A percentile compares a stretch with the other conserved stretches of the same genome.
Conservation (phyloP, 106 monocot genomes). For the Dendrobium huoshanense region DNA sequence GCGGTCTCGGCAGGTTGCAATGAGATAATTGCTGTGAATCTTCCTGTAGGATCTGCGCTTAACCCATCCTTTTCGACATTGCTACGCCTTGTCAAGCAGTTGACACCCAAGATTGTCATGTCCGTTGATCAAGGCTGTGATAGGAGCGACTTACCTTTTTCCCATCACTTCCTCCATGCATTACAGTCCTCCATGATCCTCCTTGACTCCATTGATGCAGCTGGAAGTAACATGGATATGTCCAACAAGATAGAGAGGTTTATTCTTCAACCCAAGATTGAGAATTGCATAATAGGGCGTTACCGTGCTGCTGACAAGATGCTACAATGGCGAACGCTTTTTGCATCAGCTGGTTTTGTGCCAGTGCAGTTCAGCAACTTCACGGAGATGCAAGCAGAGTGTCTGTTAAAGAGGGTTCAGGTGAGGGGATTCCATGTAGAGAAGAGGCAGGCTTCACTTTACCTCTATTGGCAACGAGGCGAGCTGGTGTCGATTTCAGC, state of each 20-base stretch:
- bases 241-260: constrained; percentile 67
- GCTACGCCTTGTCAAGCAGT: constrained; percentile 65
- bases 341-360: constrained; percentile 49
- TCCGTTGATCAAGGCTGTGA: constrained; percentile 68
- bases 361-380: constrained; percentile 79
- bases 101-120: constrained; percentile 65
- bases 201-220: constrained; percentile 78
- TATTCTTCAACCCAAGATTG: constrained; percentile 61
- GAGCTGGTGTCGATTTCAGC: constrained; percentile 79
- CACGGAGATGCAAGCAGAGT: constrained; percentile 85
- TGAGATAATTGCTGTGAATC: constrained; percentile 70
- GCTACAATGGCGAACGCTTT: constrained; percentile 40
- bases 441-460: constrained; percentile 55
- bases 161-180: constrained; percentile 52
- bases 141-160: constrained; percentile 63
- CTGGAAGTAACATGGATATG: constrained; percentile 44
- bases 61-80: constrained; percentile 24
- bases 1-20: constrained; percentile 6
- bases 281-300: constrained; percentile 39
- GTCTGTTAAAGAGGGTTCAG: constrained; percentile 83
- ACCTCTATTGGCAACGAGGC: constrained; percentile 71
- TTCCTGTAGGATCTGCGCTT: constrained; percentile 42
- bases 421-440: constrained; percentile 79
- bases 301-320: constrained; percentile 34
- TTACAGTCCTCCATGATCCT: constrained; percentile 51